Evolutionary conservation across 2,329 filamentous ascomycete genomes (phyloP).

Genomic region (Exophiala lecanii-corni): DNA sequence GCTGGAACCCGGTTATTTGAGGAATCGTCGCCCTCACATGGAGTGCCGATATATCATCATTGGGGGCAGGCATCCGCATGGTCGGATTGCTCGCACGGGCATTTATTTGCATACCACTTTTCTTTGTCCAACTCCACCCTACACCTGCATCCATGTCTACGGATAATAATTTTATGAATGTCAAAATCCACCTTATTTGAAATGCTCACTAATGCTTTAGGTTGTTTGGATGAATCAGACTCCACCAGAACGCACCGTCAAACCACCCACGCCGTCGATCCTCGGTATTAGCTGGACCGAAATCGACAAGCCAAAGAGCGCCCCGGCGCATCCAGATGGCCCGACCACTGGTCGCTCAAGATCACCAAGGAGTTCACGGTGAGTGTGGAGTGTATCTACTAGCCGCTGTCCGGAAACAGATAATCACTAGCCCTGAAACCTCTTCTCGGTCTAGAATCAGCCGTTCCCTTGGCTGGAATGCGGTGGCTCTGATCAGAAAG

Average conservation of each 20-base stretch:
- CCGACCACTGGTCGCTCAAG: background rate
- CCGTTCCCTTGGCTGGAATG: background rate
- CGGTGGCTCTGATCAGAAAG: background rate
- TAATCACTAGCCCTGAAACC: background rate
- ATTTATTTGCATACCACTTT: background rate
- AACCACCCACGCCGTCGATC: background rate
- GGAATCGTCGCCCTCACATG: background rate
- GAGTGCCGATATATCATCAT: background rate
- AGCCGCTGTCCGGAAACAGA: background rate
- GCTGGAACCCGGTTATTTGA: background rate
- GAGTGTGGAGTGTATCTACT: background rate
- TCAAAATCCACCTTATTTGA: slow-evolving; percentile 1
- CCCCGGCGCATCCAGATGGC: background rate
- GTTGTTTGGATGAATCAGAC: slow-evolving; percentile 1
- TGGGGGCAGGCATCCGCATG: background rate
- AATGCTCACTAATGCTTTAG: background rate
- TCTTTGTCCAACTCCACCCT: background rate
- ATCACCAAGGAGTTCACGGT: background rate
- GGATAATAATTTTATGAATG: background rate
- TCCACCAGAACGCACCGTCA: background rate
- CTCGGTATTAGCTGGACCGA: background rate
- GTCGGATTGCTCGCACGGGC: background rate
- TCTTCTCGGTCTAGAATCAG: slow-evolving; percentile 1
- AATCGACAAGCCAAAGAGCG: background rate
- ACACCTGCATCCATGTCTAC: background rate